Conservation (phyloP, 2,329 filamentous ascomycete species). For the Botrytis galanthina region DNA sequence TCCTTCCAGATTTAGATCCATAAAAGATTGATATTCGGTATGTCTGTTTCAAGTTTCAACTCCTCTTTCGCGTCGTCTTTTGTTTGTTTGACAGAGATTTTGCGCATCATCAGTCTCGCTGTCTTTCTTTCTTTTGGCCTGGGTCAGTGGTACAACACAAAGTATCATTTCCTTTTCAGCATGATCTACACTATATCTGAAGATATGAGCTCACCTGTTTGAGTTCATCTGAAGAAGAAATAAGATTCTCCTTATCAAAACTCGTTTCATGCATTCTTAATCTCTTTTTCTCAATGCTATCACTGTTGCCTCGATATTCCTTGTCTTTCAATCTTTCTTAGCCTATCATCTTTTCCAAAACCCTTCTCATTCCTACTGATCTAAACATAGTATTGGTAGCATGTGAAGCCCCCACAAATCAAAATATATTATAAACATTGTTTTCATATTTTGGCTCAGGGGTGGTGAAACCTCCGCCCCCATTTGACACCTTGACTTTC, state of each 20-base stretch:
- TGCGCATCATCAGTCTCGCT: not conserved
- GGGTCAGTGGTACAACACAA: not conserved
- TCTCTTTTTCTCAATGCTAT: constrained; percentile 17
- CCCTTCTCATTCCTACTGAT: not conserved
- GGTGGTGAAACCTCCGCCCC: constrained; percentile 10
- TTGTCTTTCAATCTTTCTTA: not conserved
- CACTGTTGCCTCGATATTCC: not conserved
- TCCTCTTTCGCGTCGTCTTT: not conserved
- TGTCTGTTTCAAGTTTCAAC: constrained; percentile 14
- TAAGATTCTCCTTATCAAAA: constrained; percentile 16
- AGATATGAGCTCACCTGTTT: constrained; percentile 16
- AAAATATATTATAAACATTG: not conserved
- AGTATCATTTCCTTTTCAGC: constrained; percentile 13
- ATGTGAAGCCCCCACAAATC: constrained; percentile 10
- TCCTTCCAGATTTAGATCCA: not conserved
- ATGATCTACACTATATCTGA: constrained; percentile 18
- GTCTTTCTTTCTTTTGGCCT: not conserved
- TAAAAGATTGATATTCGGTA: not conserved
- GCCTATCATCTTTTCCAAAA: not conserved
- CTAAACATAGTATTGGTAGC: constrained; percentile 8
- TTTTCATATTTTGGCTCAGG: not conserved
- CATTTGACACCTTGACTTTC: constrained; percentile 1
- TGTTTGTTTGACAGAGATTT: not conserved
- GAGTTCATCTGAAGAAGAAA: constrained; percentile 8
- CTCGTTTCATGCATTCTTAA: constrained; percentile 13